These are phyloP conservation scores for Russula virescens DNA, from an alignment of 768 basidiomycete genomes.

Conservation along the genomic window DNA sequence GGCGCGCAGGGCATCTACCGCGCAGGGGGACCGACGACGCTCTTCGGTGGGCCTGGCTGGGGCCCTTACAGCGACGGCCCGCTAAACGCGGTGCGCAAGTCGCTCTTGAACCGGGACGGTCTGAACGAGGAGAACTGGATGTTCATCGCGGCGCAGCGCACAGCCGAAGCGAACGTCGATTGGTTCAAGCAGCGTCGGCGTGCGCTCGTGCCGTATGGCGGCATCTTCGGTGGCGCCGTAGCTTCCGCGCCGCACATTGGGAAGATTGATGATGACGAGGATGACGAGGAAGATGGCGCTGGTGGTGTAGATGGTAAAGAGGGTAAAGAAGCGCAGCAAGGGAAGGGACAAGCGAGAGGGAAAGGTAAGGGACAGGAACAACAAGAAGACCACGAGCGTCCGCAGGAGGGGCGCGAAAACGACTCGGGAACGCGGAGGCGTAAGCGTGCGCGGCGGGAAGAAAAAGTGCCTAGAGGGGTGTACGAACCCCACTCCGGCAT, in stretches of 20 bases:
- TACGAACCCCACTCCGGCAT: conserved; percentile 81
- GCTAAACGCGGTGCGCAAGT: conserved; percentile 77
- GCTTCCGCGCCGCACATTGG: not conserved
- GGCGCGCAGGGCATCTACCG: conserved; percentile 70
- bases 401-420: conserved; percentile 29
- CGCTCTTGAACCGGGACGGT: conserved; percentile 69
- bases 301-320: conserved; percentile 20
- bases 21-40: conserved; percentile 87
- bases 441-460: conserved; percentile 24
- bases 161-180: conserved; percentile 55
- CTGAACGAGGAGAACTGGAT: conserved; percentile 93
- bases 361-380: not conserved
- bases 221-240: conserved; percentile 34
- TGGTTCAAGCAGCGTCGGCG: conserved; percentile 57
- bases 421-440: conserved; percentile 17
- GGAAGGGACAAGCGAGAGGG: conserved; percentile 22
- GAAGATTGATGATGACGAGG: conserved; percentile 31
- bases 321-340: conserved; percentile 23
- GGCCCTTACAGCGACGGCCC: conserved; percentile 89
- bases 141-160: conserved; percentile 65
- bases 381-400: not conserved
- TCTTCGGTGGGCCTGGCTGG: conserved; percentile 79
- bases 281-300: conserved; percentile 1
- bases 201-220: conserved; percentile 47
- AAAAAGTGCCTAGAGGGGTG: conserved; percentile 50